Base-by-base conservation (phyloP, 2,329 filamentous ascomycete species). In the Fusarium tjaetaba region DNA sequence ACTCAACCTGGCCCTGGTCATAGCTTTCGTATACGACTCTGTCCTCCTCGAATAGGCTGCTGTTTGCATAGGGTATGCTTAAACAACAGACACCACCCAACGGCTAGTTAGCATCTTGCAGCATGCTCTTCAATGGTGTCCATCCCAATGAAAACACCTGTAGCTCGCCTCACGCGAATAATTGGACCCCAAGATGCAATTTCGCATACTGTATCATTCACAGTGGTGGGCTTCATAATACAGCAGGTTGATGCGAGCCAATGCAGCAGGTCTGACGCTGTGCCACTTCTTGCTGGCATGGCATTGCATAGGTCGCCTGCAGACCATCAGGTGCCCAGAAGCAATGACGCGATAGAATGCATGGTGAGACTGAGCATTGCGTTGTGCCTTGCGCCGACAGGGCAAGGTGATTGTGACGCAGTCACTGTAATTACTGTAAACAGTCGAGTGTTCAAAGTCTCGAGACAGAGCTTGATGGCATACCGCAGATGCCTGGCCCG, bases 261-360 rank as follows among this genome's bases (percentile, higher is more conserved):
- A 76, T 77, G 67, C 71, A 64, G 62, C 58, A 60, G 65, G 66
- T 67, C 56, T 71, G 48, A 48, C 36, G 66, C 76, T 74, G 75
- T 76, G 75, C 73, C 76, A 70, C 74, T 69, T 70, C 58, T 62
- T 38, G 71, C 57, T 73, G 69, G 71, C 73, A 76, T 72, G 59
- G 73, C 73, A 78, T 78, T 73, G 74, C 76, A 70, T 70, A 70
- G 46, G 73, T 72, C 52, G 61, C 65, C 67, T 77, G 76, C 76
- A 78, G 63, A 69, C 67, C 73, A 78, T 78, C 76, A 78, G 76
- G 71, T 78, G 76, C 67, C 68, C 67, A 70, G 55, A 66, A 52
- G 57, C 34, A 71, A 78, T 78, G 76, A 78, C 76, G 76, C 76
- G 76, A 78, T 74, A 63, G 61, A 67, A 63, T 77, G 73, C 75